Percentiles rank a stretch among this genome's conserved stretches.
Evolutionary conservation across 768 basidiomycete genomes (phyloP).

Genomic region (Dentipellis fragilis): DNA sequence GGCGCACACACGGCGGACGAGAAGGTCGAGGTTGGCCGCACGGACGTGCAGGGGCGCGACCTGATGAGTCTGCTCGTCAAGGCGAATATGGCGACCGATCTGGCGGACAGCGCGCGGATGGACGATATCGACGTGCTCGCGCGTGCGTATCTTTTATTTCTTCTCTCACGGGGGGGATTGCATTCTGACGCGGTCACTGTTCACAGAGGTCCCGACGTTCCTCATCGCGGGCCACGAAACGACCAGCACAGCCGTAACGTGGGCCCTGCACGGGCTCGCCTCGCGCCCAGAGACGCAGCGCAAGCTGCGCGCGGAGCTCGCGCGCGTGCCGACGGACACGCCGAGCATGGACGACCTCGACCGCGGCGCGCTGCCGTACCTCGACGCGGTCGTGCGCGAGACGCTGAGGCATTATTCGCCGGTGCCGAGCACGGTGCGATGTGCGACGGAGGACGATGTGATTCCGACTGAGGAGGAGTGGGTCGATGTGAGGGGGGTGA

Average conservation of each 20-base stretch:
- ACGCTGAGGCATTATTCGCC: conserved; percentile 19
- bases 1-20: not conserved
- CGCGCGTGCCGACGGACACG: conserved; percentile 13
- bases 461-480: conserved; percentile 20
- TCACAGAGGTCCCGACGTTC: conserved; percentile 23
- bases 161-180: not conserved
- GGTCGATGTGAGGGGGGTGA: conserved; percentile 11
- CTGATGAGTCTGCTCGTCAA: conserved; percentile 20
- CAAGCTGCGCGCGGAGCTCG: conserved; percentile 24
- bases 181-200: not conserved
- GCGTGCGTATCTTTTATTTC: conserved; percentile 6
- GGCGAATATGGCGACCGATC: conserved; percentile 23
- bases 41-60: conserved; percentile 16
- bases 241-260: conserved; percentile 21
- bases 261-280: conserved; percentile 24
- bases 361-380: conserved; percentile 20
- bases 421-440: conserved; percentile 15
- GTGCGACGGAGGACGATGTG: conserved; percentile 18
- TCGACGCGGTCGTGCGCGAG: conserved; percentile 24
- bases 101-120: conserved; percentile 16
- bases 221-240: conserved; percentile 22
- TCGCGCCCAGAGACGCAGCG: conserved; percentile 22
- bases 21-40: conserved; percentile 3
- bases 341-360: conserved; percentile 18
- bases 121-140: conserved; percentile 22